Base-by-base conservation (phyloP, 768 basidiomycete genomes). In the Boletales sp. region DNA sequence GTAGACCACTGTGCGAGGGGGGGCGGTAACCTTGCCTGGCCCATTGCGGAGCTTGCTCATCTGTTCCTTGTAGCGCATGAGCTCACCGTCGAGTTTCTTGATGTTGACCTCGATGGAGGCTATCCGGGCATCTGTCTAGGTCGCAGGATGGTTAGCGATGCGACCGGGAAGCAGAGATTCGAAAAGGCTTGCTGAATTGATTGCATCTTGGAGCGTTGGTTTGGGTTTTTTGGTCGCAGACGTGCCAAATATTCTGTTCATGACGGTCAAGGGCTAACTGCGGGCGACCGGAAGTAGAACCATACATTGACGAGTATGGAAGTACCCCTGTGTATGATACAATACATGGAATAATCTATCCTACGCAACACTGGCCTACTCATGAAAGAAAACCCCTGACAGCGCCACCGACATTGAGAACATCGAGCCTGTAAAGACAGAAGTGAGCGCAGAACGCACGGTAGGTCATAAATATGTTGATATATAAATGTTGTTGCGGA, bases 51-150 rank as follows among this genome's bases (percentile, higher is more conserved):
- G 75, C 71, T 92, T 95, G 60, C 83, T 79, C 90, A 99, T 91
- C 72, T 98, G 97, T 47, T 94, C 92, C 69, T 94, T 93, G 75
- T 97, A 97, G 35, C 89, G 77, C 42, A 75, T 77, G 17, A 99
- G 80, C 65, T 99, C 97, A 6, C 86, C 94, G 62, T 98, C 94
- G 27, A 99, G 79, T 69, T 98, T 99, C 73, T 87, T 88, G 59
- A 99, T 75, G 75, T 98, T 99, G 66, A 97, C 94, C 67, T 99
- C 94, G 54, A 97, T 89, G 12, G 88, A 84, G 24, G 84, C 83
- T 67, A 91, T 79, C 46, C 94, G 84, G 1, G 80, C 68, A 66
- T 97, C 94, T 65, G 93, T 97, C 94, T 97, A 55, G 7, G 40
- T 42, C 36, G 40, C 4, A 8, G 40, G 31, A 36, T 10, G 40